These are phyloP conservation scores for Dictyostelium discoideum DNA, from an alignment of 78 protist species.

Conservation along the genomic window DNA sequence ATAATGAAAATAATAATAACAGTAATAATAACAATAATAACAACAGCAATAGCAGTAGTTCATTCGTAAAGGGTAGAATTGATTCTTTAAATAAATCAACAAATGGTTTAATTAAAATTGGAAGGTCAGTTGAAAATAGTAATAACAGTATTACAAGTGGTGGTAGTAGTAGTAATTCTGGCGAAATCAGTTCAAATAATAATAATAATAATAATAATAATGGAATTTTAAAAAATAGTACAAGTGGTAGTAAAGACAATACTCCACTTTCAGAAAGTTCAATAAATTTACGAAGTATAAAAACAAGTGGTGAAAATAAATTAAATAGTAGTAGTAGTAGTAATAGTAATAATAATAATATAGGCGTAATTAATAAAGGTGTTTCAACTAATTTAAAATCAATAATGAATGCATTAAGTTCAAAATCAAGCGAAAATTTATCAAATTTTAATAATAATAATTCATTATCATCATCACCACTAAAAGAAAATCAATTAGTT, in stretches of 20 bases:
- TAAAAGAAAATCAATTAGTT: not conserved
- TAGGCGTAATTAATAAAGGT: not conserved
- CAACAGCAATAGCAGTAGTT: not conserved
- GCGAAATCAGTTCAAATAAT: not conserved
- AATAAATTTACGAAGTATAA: not conserved
- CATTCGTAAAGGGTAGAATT: constrained; percentile 17
- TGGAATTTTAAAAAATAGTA: not conserved
- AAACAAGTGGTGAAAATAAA: not conserved
- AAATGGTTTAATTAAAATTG: not conserved
- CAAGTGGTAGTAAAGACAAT: not conserved
- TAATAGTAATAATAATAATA: not conserved
- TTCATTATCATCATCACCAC: not conserved
- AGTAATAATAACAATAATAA: not conserved
- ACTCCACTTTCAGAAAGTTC: not conserved
- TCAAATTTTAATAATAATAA: not conserved
- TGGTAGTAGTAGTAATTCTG: not conserved
- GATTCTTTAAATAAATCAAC: constrained; percentile 19
- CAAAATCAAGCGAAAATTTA: not conserved
- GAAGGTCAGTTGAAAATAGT: not conserved
- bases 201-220: not conserved
- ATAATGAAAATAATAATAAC: not conserved
- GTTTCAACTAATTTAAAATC: not conserved
- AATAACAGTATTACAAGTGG: not conserved
- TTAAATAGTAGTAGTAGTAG: not conserved
- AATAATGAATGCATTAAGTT: not conserved